These are phyloP conservation scores for Mucor indicus DNA, from an alignment of 371 early-diverging fungal species.

Conservation along the genomic window DNA sequence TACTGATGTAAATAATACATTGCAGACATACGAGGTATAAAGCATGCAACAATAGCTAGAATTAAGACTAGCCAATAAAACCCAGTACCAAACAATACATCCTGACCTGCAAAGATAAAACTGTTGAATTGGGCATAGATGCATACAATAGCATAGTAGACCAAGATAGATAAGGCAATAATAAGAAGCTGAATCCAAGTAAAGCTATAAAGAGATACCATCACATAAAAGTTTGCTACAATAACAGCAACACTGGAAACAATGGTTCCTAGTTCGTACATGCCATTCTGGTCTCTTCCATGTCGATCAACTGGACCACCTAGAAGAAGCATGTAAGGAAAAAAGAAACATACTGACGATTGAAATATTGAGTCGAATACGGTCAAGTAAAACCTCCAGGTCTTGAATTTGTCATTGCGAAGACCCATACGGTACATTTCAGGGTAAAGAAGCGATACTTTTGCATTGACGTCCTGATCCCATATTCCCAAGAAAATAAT, in stretches of 20 bases:
- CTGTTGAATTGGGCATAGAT: slow-evolving; percentile 43
- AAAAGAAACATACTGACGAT: slow-evolving; percentile 79
- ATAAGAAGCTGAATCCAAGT: slow-evolving; percentile 68
- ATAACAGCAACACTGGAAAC: slow-evolving; percentile 74
- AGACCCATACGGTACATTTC: slow-evolving; percentile 87
- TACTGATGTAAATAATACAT: slow-evolving; percentile 48
- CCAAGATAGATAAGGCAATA: slow-evolving; percentile 52
- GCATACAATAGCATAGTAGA: slow-evolving; percentile 48
- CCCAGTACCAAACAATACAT: slow-evolving; percentile 42
- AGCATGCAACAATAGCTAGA: slow-evolving; percentile 43
- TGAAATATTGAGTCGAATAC: slow-evolving; percentile 87
- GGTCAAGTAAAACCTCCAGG: slow-evolving; percentile 80
- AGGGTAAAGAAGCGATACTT: slow-evolving; percentile 73
- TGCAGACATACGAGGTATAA: slow-evolving; percentile 48
- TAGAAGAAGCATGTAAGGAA: slow-evolving; percentile 54
- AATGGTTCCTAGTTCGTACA: slow-evolving; percentile 75
- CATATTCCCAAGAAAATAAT: slow-evolving; percentile 77
- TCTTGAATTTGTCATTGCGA: slow-evolving; percentile 76
- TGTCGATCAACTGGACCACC: slow-evolving; percentile 42
- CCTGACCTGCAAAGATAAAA: slow-evolving; percentile 44
- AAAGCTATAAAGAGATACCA: slow-evolving; percentile 72
- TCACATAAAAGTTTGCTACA: slow-evolving; percentile 80
- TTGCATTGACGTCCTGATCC: slow-evolving; percentile 86
- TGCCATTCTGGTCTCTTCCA: slow-evolving; percentile 62
- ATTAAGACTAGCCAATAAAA: slow-evolving; percentile 50